These are phyloP conservation scores for Mycosphaerelloides madeirae DNA, from an alignment of 2,329 filamentous ascomycete species.

Conservation along the genomic window DNA sequence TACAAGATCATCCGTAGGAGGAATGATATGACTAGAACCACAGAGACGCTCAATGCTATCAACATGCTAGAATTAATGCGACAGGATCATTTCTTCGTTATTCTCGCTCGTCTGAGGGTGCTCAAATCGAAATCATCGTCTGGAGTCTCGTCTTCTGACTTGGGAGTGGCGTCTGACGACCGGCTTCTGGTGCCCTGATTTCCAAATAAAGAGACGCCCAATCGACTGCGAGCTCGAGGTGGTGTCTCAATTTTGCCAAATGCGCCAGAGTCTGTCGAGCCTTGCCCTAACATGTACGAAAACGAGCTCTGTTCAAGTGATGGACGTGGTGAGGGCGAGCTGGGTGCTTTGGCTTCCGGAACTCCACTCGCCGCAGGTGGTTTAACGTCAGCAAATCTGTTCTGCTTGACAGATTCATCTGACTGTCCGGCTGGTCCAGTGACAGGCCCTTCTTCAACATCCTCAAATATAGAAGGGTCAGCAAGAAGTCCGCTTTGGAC, in stretches of 20 bases:
- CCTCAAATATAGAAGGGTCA: slow-evolving; percentile 16
- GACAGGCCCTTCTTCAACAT: slow-evolving; percentile 2
- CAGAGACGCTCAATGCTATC: not conserved
- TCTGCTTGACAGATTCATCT: not conserved
- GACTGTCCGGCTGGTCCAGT: not conserved
- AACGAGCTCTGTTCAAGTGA: slow-evolving; percentile 20
- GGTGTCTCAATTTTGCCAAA: not conserved
- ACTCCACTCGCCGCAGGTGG: no score
- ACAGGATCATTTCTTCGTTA: slow-evolving; percentile 8
- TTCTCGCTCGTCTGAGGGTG: slow-evolving; percentile 19
- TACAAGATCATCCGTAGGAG: no score
- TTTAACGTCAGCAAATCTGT: not conserved
- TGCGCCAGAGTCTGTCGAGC: not conserved
- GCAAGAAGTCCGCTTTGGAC: slow-evolving; percentile 1
- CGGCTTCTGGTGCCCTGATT: not conserved
- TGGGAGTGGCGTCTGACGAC: slow-evolving; percentile 6
- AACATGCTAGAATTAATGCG: not conserved
- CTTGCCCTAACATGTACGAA: slow-evolving; percentile 23
- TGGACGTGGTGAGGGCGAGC: slow-evolving; percentile 11
- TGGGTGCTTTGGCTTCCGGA: not conserved
- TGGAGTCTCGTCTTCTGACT: slow-evolving; percentile 1
- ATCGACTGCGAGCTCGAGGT: slow-evolving; percentile 4
- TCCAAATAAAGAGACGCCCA: slow-evolving; percentile 18
- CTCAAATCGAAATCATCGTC: slow-evolving; percentile 20
- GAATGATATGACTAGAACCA: not conserved